Conservation (phyloP, 768 basidiomycete genomes). For the Agrocybe praecox region DNA sequence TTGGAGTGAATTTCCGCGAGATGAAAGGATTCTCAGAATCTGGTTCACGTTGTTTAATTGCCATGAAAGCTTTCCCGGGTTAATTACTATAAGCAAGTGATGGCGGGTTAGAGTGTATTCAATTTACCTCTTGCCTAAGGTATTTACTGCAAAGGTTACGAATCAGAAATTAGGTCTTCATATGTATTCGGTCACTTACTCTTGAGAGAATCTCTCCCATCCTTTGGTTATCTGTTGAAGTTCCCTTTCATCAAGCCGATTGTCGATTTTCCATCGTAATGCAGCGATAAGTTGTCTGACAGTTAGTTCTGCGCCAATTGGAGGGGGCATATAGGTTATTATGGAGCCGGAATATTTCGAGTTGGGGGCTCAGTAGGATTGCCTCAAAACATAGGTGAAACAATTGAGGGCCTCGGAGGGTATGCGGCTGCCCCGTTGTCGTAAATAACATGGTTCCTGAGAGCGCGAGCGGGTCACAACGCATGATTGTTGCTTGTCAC, state of each 20-base stretch:
- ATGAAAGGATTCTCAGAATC: neutral
- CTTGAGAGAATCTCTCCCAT: neutral
- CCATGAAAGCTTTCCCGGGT: neutral
- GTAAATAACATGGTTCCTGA: too few relatives aligned
- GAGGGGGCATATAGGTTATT: neutral
- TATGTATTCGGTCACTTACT: neutral
- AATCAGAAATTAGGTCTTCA: neutral
- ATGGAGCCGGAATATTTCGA: too few relatives aligned
- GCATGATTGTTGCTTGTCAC: too few relatives aligned
- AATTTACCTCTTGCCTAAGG: neutral
- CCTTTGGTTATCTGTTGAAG: neutral
- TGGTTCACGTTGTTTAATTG: neutral
- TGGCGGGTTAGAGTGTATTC: too few relatives aligned
- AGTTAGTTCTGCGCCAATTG: neutral
- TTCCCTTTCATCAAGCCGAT: neutral
- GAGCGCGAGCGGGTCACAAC: too few relatives aligned
- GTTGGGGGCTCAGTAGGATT: too few relatives aligned
- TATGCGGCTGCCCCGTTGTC: too few relatives aligned
- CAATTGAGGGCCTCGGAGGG: too few relatives aligned
- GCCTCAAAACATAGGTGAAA: too few relatives aligned
- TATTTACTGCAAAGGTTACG: neutral
- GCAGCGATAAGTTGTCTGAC: neutral
- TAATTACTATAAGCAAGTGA: neutral
- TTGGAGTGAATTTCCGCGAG: neutral
- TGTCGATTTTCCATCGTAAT: neutral